Base-by-base conservation (phyloP, 2,329 filamentous ascomycete genomes). In the Trichophyton verrucosum region DNA sequence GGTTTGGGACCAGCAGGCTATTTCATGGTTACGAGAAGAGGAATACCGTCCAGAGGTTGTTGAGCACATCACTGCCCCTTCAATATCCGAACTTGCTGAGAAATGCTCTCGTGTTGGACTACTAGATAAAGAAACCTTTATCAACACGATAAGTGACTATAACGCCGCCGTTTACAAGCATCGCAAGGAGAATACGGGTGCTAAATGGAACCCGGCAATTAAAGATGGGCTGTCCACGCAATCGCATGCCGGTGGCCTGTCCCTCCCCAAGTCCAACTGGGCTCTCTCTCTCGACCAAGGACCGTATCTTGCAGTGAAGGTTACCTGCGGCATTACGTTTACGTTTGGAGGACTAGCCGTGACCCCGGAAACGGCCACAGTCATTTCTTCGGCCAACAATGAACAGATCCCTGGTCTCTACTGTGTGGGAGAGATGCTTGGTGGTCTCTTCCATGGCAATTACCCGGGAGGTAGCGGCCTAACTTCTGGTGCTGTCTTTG, bases 271-370 rank as follows among this genome's bases (percentile, higher is more conserved):
- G 72, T 81, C 82, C 0, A 87, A 88, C 64, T 87, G 85, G 85
- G 85, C 85, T 0, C 65, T 83, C 4, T 78, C 84, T 0, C 65
- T 88, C 6, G 76, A 79, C 42, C 69, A 81, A 63, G 74, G 75
- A 0, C 85, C 85, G 0, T 87, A 83, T 66, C 70, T 85, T 24
- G 85, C 85, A 0, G 80, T 87, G 53, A 82, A 82, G 64, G 83
- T 87, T 2, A 81, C 80, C 3, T 83, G 82, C 53, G 85, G 86
- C 1, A 79, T 88, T 15, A 87, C 84, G 0, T 88, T 87, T 65
- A 87, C 85, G 0, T 88, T 87, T 72, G 85, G 84, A 0, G 84
- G 85, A 0, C 70, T 87, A 5, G 76, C 77, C 3, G 78, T 85
- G 1, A 77, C 82, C 57, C 76, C 82, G 0, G 69, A 80, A 24